Evolutionary conservation across 2,329 filamentous ascomycete genomes (phyloP).

Genomic region (Plectosphaerella plurivora): DNA sequence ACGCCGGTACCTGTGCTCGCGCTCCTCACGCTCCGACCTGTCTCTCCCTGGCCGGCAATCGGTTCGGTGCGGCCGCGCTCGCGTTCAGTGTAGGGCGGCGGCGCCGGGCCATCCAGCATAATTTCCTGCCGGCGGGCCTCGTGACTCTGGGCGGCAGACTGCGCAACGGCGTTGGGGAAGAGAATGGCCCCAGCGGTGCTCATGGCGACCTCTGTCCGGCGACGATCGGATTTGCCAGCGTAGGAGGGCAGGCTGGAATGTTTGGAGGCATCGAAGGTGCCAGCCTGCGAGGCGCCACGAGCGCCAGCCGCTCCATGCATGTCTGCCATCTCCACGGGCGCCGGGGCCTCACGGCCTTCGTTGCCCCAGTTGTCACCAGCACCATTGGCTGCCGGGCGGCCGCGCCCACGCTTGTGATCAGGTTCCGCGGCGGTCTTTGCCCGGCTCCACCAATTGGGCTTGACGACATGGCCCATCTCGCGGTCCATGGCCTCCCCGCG

Average conservation of each 20-base stretch:
- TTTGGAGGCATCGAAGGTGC: constrained; percentile 15
- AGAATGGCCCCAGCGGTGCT: constrained; percentile 39
- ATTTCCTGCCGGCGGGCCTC: constrained; percentile 32
- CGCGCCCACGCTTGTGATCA: constrained; percentile 29
- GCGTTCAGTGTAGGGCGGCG: constrained; percentile 31
- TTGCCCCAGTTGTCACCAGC: constrained; percentile 35
- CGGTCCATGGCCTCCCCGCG: constrained; percentile 52
- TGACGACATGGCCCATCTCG: constrained; percentile 56
- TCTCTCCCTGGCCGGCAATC: neutral
- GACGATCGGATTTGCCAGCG: constrained; percentile 36
- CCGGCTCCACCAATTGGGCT: constrained; percentile 64
- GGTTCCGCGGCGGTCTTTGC: constrained; percentile 37
- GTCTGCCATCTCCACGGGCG: constrained; percentile 21
- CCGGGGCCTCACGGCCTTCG: constrained; percentile 18
- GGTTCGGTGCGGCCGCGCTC: constrained; percentile 13
- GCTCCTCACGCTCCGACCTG: constrained; percentile 31
- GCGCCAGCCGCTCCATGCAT: constrained; percentile 15
- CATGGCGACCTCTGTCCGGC: constrained; percentile 38
- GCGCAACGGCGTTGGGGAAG: constrained; percentile 36
- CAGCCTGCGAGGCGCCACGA: constrained; percentile 18
- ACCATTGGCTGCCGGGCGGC: constrained; percentile 35
- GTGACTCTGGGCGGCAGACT: constrained; percentile 16
- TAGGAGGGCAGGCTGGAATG: constrained; percentile 23
- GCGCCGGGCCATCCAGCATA: constrained; percentile 37
- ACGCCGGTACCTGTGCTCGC: constrained; percentile 40